Base-by-base conservation (phyloP, 495 filamentous ascomycete genomes). In the Daldinia bambusicola region DNA sequence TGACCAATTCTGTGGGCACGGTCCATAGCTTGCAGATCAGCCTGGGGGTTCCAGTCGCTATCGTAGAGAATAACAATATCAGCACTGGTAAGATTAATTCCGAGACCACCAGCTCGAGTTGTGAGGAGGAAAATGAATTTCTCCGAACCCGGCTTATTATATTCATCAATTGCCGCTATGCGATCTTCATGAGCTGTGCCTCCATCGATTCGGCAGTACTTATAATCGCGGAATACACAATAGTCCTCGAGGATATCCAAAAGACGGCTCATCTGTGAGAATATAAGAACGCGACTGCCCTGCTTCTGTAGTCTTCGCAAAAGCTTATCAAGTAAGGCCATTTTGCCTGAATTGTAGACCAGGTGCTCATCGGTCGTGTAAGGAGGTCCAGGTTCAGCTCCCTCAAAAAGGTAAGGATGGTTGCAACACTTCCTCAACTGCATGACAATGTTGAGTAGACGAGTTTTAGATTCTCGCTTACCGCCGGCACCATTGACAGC, bases 361-460 rank as follows among this genome's bases (percentile, higher is more conserved):
- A 99, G 85, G 80, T 99, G 96, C 80, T 98, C 95, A 77, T 98
- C 96, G 12, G 94, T 98, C 1, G 96, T 98, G 74, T 98, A 99
- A 12, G 96, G 96, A 4, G 96, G 96, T 31, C 96, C 96, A 18
- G 95, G 95, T 72, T 99, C 96, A 32, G 96, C 96, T 32, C 96
- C 96, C 74, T 99, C 96, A 71, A 99, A 99, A 2, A 99, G 88
- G 73, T 99, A 99, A 3, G 96, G 96, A 73, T 99, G 96, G 74
- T 99, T 99, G 81, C 96, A 98, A 78, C 96, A 99, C 79, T 99
- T 99, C 66, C 96, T 91, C 52, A 99, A 88, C 78, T 99, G 96
- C 96, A 99, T 99, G 67, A 99, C 96, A 76, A 99, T 99, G 82
- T 99, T 99, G 67, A 99, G 84, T n/a, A 99, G 87, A 48, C 96